Conservation (phyloP, 805 yeast species). For the Pichia heedii region DNA sequence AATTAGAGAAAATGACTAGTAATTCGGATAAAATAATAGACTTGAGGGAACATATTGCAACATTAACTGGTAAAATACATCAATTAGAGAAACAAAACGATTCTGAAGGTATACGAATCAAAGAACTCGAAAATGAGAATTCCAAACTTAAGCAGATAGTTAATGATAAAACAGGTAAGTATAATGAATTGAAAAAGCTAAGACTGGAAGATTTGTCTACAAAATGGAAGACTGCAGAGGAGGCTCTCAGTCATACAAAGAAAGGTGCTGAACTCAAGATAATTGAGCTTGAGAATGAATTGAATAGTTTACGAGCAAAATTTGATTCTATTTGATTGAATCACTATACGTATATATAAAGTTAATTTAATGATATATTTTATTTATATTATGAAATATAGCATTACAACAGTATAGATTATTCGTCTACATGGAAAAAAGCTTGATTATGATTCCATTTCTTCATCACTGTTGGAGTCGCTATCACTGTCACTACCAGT, state of each 20-base stretch:
- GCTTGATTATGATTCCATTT: slow-evolving; percentile 27
- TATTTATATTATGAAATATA: too few relatives aligned
- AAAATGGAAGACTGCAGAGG: slow-evolving; percentile 65
- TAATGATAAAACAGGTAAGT: not conserved
- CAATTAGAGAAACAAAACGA: slow-evolving; percentile 2
- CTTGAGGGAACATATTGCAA: not conserved
- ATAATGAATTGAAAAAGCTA: slow-evolving; percentile 23
- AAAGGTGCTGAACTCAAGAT: slow-evolving; percentile 46
- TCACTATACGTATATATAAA: too few relatives aligned
- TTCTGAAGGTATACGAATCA: slow-evolving; percentile 3
- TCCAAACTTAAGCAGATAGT: not conserved
- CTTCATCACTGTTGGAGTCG: slow-evolving; percentile 23
- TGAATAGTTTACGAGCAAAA: slow-evolving; percentile 26
- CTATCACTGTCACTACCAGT: slow-evolving; percentile 46
- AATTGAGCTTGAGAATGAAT: slow-evolving; percentile 47
- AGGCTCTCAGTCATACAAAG: slow-evolving; percentile 53
- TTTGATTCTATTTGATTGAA: not conserved
- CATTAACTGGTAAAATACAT: slow-evolving; percentile 1
- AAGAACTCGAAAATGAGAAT: slow-evolving; percentile 1
- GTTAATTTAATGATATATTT: too few relatives aligned
- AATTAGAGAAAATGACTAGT: not conserved
- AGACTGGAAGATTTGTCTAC: slow-evolving; percentile 54
- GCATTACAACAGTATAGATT: too few relatives aligned
- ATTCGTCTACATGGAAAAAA: too few relatives aligned
- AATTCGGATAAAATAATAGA: not conserved